These are phyloP conservation scores for Phytopythium chamaehyphon DNA, from an alignment of 352 stramenopile species.

Conservation along the genomic window DNA sequence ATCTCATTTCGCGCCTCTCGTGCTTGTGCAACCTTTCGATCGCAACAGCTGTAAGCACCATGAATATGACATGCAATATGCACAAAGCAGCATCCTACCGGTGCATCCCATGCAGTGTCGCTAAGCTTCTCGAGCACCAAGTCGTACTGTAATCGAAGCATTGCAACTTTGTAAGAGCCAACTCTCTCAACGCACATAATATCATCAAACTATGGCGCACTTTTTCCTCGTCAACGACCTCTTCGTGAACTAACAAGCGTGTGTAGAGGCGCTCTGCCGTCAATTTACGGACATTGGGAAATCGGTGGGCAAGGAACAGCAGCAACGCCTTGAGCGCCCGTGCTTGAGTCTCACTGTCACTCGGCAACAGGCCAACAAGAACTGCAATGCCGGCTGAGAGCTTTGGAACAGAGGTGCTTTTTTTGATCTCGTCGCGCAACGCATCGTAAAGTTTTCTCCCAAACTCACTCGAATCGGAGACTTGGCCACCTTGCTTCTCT, in stretches of 20 bases:
- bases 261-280: conserved; percentile 85
- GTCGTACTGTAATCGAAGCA: conserved; percentile 31
- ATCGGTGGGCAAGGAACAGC: conserved; percentile 79
- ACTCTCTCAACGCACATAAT: not conserved
- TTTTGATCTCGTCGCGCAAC: conserved; percentile 67
- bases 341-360: conserved; percentile 42
- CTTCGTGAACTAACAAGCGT: conserved; percentile 67
- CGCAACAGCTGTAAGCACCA: conserved; percentile 1
- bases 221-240: conserved; percentile 61
- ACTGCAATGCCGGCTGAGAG: conserved; percentile 66
- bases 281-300: conserved; percentile 81
- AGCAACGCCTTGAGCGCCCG: conserved; percentile 67
- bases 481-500: not conserved
- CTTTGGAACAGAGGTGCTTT: conserved; percentile 55
- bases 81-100: conserved; percentile 27
- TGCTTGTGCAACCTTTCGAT: conserved; percentile 43
- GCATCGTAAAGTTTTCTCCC: conserved; percentile 53
- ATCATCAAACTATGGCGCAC: conserved; percentile 13
- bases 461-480: conserved; percentile 25
- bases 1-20: conserved; percentile 55
- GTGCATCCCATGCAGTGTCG: conserved; percentile 75
- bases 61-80: not conserved
- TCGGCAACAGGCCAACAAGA: conserved; percentile 67
- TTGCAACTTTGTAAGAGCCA: conserved; percentile 3
- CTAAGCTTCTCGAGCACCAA: conserved; percentile 72